A percentile compares a stretch with the other conserved stretches of the same genome.
These are phyloP conservation scores for Trichosporon sp. DNA, from an alignment of 1,284 basidiomycete genomes.

Conservation along the genomic window DNA sequence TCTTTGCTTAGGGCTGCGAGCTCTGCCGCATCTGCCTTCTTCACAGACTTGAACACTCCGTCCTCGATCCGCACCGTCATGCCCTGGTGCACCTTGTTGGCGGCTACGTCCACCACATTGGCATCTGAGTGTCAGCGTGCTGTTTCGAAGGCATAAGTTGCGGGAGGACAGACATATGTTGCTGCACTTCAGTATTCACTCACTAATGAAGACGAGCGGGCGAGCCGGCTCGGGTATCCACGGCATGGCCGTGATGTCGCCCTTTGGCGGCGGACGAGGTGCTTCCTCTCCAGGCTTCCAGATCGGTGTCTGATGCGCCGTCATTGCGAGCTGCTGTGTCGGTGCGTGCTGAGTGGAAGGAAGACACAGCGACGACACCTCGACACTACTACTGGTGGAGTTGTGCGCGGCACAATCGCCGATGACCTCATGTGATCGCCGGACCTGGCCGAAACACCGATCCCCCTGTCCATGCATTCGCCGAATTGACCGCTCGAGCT, in stretches of 20 bases:
- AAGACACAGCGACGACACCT: background rate
- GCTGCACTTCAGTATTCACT: too few species aligned
- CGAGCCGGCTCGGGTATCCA: slow-evolving; percentile 5
- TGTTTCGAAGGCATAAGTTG: background rate
- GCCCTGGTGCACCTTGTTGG: slow-evolving; percentile 7
- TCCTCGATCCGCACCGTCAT: slow-evolving; percentile 18
- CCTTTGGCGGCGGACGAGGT: slow-evolving; percentile 10
- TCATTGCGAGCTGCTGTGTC: background rate
- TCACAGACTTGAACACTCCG: slow-evolving; percentile 8
- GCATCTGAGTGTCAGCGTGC: slow-evolving; percentile 14
- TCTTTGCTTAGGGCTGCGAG: background rate
- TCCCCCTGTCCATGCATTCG: background rate
- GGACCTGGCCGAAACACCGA: background rate
- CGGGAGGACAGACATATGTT: too few species aligned
- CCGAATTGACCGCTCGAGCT: too few species aligned
- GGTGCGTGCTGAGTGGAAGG: background rate
- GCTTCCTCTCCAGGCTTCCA: background rate
- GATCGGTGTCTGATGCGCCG: background rate
- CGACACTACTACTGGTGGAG: too few species aligned
- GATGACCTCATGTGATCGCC: background rate
- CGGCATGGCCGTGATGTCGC: slow-evolving; percentile 9
- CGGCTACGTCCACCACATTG: slow-evolving; percentile 19
- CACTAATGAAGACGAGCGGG: slow-evolving; percentile 10
- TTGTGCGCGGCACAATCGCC: background rate
- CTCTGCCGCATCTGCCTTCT: background rate